Evolutionary conservation across 2,329 filamentous ascomycete genomes (phyloP).

Genomic region (Penicillium sp.): DNA sequence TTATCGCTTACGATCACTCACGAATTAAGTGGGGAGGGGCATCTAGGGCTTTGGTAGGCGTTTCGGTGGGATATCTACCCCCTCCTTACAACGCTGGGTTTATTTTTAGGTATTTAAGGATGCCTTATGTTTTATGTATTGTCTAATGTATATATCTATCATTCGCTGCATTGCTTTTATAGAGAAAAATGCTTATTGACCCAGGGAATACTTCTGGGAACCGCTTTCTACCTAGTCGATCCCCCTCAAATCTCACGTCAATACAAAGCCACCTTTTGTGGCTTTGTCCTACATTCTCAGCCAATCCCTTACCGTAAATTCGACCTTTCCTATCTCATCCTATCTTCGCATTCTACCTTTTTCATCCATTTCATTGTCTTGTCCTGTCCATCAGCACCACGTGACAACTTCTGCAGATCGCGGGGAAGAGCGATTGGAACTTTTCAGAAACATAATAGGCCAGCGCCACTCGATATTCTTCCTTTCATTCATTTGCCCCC

Average conservation of each 20-base stretch:
- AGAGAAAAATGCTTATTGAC: not conserved
- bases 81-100: not conserved
- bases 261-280: not conserved
- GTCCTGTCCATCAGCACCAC: slow-evolving; percentile 7
- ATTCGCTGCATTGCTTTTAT: not conserved
- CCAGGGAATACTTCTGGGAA: not conserved
- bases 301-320: not conserved
- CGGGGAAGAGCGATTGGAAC: slow-evolving; percentile 15
- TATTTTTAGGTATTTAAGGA: not conserved
- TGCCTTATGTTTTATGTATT: not conserved
- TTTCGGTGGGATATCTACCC: not conserved
- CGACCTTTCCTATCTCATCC: not conserved
- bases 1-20: not conserved
- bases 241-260: not conserved
- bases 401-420: slow-evolving; percentile 24
- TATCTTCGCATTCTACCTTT: not conserved
- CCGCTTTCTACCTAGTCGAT: not conserved
- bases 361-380: not conserved
- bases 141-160: not conserved
- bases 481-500: slow-evolving; percentile 18
- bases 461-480: slow-evolving; percentile 5
- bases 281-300: not conserved
- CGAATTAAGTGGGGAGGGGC: not conserved
- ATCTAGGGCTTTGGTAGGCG: not conserved
- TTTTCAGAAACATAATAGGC: slow-evolving; percentile 11